Base-by-base conservation (phyloP, 148 eudicot genomes). In the Oxyria digyna region DNA sequence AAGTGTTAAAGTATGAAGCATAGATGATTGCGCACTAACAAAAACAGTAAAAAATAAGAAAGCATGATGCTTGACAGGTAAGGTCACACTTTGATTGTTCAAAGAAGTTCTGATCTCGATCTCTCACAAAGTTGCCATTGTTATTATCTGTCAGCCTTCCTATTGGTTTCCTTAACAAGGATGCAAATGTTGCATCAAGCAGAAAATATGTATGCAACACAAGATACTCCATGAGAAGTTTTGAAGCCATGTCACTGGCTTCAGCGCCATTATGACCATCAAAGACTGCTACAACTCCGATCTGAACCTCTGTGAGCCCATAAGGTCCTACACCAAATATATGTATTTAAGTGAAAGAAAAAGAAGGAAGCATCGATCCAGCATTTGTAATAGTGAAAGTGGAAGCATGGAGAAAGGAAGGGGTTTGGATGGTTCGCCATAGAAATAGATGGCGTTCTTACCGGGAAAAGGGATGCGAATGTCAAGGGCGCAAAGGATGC, bases 241-340 rank as follows among this genome's bases (percentile, higher is more conserved):
- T 89, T 29, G 97, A 91, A 65, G 99, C 97, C 96, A 87, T 85
- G 64, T 91, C 96, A 81, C 99, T 91, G 69, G 97, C 97, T 84
- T 94, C 97, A 31, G 91, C 83, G 69, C 99, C 99, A 80, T 91
- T 91, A 73, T 94, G 99, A 32, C 97, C 99, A 74, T 94, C 99
- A 75, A 94, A 91, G 80, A 94, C 87, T 29, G 99, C 99, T 76
- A 87, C 77, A 33, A 94, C 69, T 21, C 88, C 91, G 73, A 87
- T 87, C 42, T 69, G 69, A 37, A 85, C 84, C 75, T 94, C 97
- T 50, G 77, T 84, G 72, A 91, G 59, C 67, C 96, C 97, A 42
- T 69, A 71, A 49, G 76, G 70, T 72, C 97, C 97, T 91, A 84
- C 70, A 49, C 26, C 77, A 81, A 23, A 63, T 76, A 69, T 11